A percentile compares a stretch with the other conserved stretches of the same genome.
phyloP scores from a whole-genome alignment of 2,329 filamentous ascomycete genomes.

The Alternaria metachromatica region DNA sequence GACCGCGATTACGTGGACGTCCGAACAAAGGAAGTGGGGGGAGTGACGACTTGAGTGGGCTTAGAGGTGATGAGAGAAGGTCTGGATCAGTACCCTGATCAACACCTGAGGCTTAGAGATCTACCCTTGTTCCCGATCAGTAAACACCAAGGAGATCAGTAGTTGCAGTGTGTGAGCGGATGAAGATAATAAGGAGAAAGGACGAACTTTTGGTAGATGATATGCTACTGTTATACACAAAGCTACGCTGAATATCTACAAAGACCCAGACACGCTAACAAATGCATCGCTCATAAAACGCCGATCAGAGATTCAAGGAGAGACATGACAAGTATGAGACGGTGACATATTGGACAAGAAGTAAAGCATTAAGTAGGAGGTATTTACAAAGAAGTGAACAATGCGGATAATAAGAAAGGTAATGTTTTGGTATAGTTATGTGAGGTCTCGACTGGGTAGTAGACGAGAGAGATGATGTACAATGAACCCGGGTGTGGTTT shows the following conservation, averaged over 20 bases:
- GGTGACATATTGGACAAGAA: constrained; percentile 6
- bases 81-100: neutral
- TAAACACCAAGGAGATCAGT: neutral
- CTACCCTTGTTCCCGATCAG: neutral
- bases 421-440: constrained; percentile 12
- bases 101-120: neutral
- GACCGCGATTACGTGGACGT: constrained; percentile 8
- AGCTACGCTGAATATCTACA: neutral
- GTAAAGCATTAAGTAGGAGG: constrained; percentile 30
- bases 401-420: neutral
- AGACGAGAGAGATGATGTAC: neutral
- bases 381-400: constrained; percentile 35
- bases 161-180: neutral
- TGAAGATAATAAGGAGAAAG: neutral
- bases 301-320: constrained; percentile 20
- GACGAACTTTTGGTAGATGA: neutral
- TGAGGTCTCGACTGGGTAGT: neutral
- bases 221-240: neutral
- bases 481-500: constrained; percentile 2
- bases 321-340: constrained; percentile 25
- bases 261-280: neutral
- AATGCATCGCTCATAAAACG: constrained; percentile 11
- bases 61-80: neutral
- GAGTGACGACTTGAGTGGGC: neutral
- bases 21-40: neutral